Evolutionary conservation across 139 green algal species (phyloP), one percentile per base, ranked within the genome.

Genomic region (Ostreobium quekettii): DNA sequence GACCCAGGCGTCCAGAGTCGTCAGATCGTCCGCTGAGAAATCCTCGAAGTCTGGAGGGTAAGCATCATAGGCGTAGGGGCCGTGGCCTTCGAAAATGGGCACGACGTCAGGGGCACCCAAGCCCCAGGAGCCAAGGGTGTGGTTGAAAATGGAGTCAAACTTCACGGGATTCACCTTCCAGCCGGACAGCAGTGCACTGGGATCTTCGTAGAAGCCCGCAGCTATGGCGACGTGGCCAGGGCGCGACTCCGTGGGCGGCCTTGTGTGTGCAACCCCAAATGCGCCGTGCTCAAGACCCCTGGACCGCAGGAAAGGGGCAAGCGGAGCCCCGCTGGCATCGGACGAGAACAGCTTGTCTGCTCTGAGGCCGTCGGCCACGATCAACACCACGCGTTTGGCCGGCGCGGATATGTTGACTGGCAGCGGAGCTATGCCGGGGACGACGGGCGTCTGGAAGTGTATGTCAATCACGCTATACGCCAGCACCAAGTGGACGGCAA

Each of bases 181-280:
- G 24, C 72, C 72, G 5, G 30, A 48, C 36, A 76, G 39, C 19
- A 76, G 47, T 24, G 70, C 64, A 49, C 70, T 77, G 7, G 75
- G 75, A 48, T 80, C 75, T 60, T 80, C 75, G 48, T 75, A 80
- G 29, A 80, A 77, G 19, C 75, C 75, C 22, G 63, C 63, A 28
- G 42, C 38, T 1, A 80, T 66, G 1, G 75, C 56, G 22, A 80
- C 75, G 66, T 77, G 75, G 8, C 75, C 75, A 26, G 75, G 75
- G 8, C 74, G 69, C 26, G 70, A 76, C 62, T 80, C 74, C 26
- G 74, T 80, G 11, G 74, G 74, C 7, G 74, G 62, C 4, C 74
- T 47, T 64, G 74, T 76, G 70, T 77, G 74, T 19, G 64, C 69
- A 15, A 80, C 65, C 30, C 74, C 73, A 46, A 56, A 79, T 4